Evolutionary conservation across 768 basidiomycete genomes (phyloP).

Genomic region (Russula sp.): DNA sequence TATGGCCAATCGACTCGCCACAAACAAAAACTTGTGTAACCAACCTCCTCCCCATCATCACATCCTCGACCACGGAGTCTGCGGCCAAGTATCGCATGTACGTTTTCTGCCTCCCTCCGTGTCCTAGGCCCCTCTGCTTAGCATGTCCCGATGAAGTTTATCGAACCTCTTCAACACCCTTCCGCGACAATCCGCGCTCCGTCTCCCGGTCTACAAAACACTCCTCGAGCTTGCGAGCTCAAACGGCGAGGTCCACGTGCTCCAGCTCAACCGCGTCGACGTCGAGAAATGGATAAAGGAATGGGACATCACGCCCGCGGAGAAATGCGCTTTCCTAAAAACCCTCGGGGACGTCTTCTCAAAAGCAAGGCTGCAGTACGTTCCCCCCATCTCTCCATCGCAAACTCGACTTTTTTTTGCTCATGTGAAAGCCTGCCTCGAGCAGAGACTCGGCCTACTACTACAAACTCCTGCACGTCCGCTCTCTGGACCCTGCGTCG

Average conservation of each 20-base stretch:
- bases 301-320: conserved; percentile 57
- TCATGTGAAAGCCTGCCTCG: background rate
- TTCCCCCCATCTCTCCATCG: conserved; percentile 17
- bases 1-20: conserved; percentile 48
- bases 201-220: conserved; percentile 52
- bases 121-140: background rate
- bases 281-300: conserved; percentile 75
- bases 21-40: conserved; percentile 47
- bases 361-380: conserved; percentile 55
- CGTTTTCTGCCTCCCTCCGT: conserved; percentile 23
- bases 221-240: conserved; percentile 52
- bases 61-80: conserved; percentile 46
- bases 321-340: conserved; percentile 61
- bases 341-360: conserved; percentile 51
- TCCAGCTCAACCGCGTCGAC: conserved; percentile 50
- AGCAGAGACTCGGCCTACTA: conserved; percentile 54
- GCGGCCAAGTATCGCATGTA: conserved; percentile 72
- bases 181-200: conserved; percentile 57
- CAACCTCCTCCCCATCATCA: conserved; percentile 46
- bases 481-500: conserved; percentile 50
- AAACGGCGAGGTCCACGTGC: conserved; percentile 54
- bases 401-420: background rate
- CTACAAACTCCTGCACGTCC: conserved; percentile 55
- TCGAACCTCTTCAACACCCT: conserved; percentile 78
- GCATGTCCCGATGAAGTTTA: conserved; percentile 38